Evolutionary conservation across 768 basidiomycete species (phyloP).

Genomic region (Leccinum uliginosum): DNA sequence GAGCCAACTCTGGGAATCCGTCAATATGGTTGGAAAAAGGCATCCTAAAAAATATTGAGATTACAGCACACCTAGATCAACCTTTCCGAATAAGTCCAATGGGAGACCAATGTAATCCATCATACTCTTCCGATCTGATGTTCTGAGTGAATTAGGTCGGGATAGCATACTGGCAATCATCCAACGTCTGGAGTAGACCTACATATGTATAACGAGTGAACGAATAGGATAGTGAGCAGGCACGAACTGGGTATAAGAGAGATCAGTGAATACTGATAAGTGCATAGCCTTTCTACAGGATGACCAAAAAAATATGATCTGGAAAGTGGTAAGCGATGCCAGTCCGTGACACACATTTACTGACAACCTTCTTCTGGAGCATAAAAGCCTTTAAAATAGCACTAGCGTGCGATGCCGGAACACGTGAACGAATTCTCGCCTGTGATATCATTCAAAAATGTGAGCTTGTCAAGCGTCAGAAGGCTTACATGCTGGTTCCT

Average conservation of each 20-base stretch:
- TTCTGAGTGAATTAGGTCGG: constrained; percentile 74
- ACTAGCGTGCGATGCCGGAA: constrained; percentile 90
- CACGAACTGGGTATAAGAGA: constrained; percentile 79
- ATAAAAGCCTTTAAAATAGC: constrained; percentile 94
- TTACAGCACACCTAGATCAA: constrained; percentile 23
- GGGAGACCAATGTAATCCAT: constrained; percentile 92
- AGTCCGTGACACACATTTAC: background rate
- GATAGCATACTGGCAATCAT: constrained; percentile 78
- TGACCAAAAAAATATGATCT: constrained; percentile 98
- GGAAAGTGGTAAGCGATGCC: constrained; percentile 10
- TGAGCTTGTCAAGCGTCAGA: background rate
- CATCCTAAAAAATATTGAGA: constrained; percentile 47
- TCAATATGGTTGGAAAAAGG: constrained; percentile 98
- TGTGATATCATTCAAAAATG: constrained; percentile 26
- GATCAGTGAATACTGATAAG: constrained; percentile 96
- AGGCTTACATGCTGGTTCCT: constrained; percentile 67
- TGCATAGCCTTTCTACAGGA: constrained; percentile 93
- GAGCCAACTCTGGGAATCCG: constrained; percentile 77
- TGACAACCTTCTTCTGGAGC: constrained; percentile 80
- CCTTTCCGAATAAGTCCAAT: constrained; percentile 89
- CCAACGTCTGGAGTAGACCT: constrained; percentile 85
- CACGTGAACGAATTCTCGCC: constrained; percentile 88
- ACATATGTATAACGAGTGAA: constrained; percentile 1
- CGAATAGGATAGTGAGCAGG: background rate
- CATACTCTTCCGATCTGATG: constrained; percentile 89